Conservation (phyloP, 495 filamentous ascomycete species). For the Schizothecium vesticola region DNA sequence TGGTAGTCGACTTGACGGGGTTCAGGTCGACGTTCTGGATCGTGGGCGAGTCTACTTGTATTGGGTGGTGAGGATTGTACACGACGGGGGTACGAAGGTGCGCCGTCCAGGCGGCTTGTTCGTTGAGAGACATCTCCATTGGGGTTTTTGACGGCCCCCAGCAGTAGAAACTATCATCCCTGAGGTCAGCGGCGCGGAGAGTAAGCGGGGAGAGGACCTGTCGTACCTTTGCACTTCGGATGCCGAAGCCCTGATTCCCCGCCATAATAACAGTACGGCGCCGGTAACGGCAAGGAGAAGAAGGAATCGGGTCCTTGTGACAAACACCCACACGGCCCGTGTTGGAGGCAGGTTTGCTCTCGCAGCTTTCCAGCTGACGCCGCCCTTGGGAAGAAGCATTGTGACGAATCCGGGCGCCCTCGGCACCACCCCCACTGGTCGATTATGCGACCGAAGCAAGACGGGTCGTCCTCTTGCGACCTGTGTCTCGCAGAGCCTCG, state of each 20-base stretch:
- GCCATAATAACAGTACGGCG: conserved; percentile 81
- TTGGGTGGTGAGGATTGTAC: conserved; percentile 88
- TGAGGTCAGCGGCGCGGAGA: conserved; percentile 5
- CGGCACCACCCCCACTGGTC: conserved; percentile 27
- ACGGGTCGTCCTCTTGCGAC: conserved; percentile 6
- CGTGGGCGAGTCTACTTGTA: conserved; percentile 74
- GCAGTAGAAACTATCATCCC: conserved; percentile 79
- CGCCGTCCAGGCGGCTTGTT: conserved; percentile 81
- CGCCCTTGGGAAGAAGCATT: conserved; percentile 76
- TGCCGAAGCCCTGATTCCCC: conserved; percentile 73
- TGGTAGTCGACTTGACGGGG: conserved; percentile 70
- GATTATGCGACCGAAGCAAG: conserved; percentile 9
- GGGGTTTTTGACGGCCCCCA: conserved; percentile 90
- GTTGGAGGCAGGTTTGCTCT: conserved; percentile 75
- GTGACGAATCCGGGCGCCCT: conserved; percentile 30
- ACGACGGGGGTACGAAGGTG: conserved; percentile 88
- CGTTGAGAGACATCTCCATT: conserved; percentile 87
- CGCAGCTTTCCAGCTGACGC: conserved; percentile 89
- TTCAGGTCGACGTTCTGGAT: conserved; percentile 82
- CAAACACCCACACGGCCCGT: conserved; percentile 68
- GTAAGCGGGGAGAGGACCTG: background rate
- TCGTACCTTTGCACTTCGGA: conserved; percentile 86
- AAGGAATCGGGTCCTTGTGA: conserved; percentile 76
- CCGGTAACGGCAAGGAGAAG: conserved; percentile 66
- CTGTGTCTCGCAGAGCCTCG: conserved; percentile 8